phyloP scores from a whole-genome alignment of 768 basidiomycete species.

The Lactifluus volemus region DNA sequence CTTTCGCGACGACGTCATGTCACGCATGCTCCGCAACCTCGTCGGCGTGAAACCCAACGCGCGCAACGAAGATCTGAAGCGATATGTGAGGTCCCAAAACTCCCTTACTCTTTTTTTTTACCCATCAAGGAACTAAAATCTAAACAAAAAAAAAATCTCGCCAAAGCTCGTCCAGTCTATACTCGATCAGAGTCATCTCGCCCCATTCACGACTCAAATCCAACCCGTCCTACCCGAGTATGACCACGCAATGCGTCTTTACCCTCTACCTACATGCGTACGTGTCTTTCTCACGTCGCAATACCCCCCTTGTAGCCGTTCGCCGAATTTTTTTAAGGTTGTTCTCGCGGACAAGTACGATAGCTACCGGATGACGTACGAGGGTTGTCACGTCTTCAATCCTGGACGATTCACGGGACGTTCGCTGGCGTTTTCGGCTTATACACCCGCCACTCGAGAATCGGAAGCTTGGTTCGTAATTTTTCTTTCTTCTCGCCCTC shows the following conservation, averaged over 20 bases:
- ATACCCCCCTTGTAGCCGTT: no score
- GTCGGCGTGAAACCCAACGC: slow-evolving; percentile 81
- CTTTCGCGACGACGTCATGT: slow-evolving; percentile 89
- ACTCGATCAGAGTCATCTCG: slow-evolving; percentile 91
- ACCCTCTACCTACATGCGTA: slow-evolving; percentile 90
- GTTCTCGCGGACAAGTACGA: slow-evolving; percentile 96
- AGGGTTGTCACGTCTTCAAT: slow-evolving; percentile 98
- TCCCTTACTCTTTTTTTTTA: no score
- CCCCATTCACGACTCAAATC: slow-evolving; percentile 73
- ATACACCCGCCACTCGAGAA: slow-evolving; percentile 74
- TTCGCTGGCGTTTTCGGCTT: slow-evolving; percentile 81
- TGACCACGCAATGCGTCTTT: slow-evolving; percentile 86
- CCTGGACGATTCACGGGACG: slow-evolving; percentile 87
- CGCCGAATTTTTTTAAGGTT: slow-evolving; percentile 39
- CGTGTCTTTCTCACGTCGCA: slow-evolving; percentile 23
- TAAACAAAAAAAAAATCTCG: not conserved
- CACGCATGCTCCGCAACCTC: slow-evolving; percentile 85
- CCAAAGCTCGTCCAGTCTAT: slow-evolving; percentile 89
- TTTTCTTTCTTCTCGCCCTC: no score
- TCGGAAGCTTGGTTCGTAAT: slow-evolving; percentile 71
- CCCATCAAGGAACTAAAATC: no score
- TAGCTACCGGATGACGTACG: slow-evolving; percentile 92
- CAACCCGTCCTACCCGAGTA: slow-evolving; percentile 85
- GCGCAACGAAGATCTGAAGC: slow-evolving; percentile 71
- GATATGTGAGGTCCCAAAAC: slow-evolving; percentile 53